Base-by-base conservation (phyloP, 2,329 filamentous ascomycete species). In the Coniochaeta sp. region DNA sequence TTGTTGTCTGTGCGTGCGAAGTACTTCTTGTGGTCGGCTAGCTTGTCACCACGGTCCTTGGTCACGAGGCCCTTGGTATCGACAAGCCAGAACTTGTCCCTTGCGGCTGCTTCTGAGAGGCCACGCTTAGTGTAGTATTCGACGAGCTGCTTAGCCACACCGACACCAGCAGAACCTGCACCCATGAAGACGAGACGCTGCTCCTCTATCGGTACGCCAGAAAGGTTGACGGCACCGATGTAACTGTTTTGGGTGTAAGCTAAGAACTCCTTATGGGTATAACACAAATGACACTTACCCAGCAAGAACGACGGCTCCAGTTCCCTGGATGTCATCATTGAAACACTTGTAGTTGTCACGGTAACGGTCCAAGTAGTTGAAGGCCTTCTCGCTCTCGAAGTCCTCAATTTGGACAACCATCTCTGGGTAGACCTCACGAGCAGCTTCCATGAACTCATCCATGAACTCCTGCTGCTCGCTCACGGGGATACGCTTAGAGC, bases 261-360 rank as follows among this genome's bases (percentile, higher is more conserved):
- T 24, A 59, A 57, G 31, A 59, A 57, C 52, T 22, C 33, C 11
- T 8, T 47, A 19, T 12, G 24, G 16, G 14, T 3, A 36, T n/a
- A 14, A 55, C 58, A 59, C 58, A 62, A 56, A 40, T 2, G 3
- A 12, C 16, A 72, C 81, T 73, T 75, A 86, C 81, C 93, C 93
- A 64, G 85, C 93, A 60, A 97, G 84, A 63, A 98, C 92, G 70
- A 99, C 95, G 64, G 93, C 92, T 68, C 95, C 95, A 67, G 95
- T 98, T 66, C 93, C 93, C 80, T 98, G 93, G 71, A 99, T 95
- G 72, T 99, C 93, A 71, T 98, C 95, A 75, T 98, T 98, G 85
- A 99, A 99, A 82, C 91, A 96, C 75, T 90, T 93, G 81, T 96
- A 93, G 65, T 82, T 84, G 72, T 93, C 82, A 67, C 91, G 89